These are phyloP conservation scores for Symbiotaphrina buchneri DNA, from an alignment of 495 filamentous ascomycete genomes.

Conservation along the genomic window DNA sequence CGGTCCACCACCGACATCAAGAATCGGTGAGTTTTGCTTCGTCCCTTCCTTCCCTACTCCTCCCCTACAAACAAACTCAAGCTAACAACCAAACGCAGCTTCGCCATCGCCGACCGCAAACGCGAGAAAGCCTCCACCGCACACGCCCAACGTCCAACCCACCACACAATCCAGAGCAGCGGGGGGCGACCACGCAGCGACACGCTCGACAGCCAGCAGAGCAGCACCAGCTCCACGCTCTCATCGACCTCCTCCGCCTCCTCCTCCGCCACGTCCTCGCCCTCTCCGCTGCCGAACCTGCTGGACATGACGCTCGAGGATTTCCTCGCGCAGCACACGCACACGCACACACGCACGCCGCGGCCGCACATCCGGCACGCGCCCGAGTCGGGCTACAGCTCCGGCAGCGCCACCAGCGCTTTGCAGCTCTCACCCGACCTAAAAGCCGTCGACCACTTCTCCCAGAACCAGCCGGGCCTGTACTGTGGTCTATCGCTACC, in stretches of 20 bases:
- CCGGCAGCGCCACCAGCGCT: background rate
- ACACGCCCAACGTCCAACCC: too few relatives aligned
- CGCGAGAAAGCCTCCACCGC: background rate
- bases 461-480: background rate
- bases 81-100: background rate
- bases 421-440: background rate
- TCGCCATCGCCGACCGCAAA: background rate
- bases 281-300: background rate
- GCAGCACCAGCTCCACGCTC: too few relatives aligned
- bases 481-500: too few relatives aligned
- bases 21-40: slow-evolving; percentile 5
- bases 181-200: background rate
- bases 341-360: background rate
- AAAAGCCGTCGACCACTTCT: background rate
- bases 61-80: background rate
- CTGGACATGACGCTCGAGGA: background rate
- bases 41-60: background rate
- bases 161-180: background rate
- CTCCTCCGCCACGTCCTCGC: background rate
- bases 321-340: background rate
- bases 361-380: background rate
- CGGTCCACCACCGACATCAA: slow-evolving; percentile 7
- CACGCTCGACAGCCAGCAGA: background rate
- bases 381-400: background rate
- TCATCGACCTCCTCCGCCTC: too few relatives aligned